These are phyloP conservation scores for Barnettozyma salicaria DNA, from an alignment of 805 yeast species.

Conservation along the genomic window DNA sequence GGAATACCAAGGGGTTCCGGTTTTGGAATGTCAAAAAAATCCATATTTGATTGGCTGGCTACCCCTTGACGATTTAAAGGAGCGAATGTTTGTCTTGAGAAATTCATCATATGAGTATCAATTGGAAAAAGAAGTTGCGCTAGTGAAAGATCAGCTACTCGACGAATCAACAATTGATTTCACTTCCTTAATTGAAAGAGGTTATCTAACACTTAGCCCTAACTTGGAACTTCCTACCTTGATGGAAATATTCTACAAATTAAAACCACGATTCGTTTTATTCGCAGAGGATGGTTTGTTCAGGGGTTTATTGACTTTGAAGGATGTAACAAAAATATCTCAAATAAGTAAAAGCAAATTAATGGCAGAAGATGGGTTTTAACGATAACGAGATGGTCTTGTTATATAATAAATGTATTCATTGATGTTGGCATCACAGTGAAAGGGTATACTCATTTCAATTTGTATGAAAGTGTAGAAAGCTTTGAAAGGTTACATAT, in stretches of 20 bases:
- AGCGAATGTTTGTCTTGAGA: constrained; percentile 23
- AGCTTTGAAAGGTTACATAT: too few relatives aligned
- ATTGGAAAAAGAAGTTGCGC: constrained; percentile 7
- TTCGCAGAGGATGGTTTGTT: constrained; percentile 22
- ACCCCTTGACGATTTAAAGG: constrained; percentile 31
- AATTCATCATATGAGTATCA: constrained; percentile 1
- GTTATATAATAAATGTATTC: too few relatives aligned
- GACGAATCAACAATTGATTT: constrained; percentile 6
- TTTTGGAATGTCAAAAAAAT: constrained; percentile 31
- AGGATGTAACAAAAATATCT: constrained; percentile 16
- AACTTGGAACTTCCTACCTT: constrained; percentile 23
- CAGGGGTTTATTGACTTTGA: constrained; percentile 23
- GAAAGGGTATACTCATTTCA: too few relatives aligned
- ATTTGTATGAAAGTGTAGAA: too few relatives aligned
- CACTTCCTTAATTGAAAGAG: constrained; percentile 17
- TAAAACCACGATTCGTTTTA: constrained; percentile 26
- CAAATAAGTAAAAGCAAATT: constrained; percentile 7
- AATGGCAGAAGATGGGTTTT: neutral
- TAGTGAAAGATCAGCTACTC: constrained; percentile 1
- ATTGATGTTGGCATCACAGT: too few relatives aligned
- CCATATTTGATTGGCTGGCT: constrained; percentile 39
- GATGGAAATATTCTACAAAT: constrained; percentile 25
- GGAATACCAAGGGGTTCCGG: constrained; percentile 38
- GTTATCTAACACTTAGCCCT: constrained; percentile 15
- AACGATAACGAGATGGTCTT: too few relatives aligned